These are phyloP conservation scores for Aureobasidium sp. DNA, from an alignment of 2,329 filamentous ascomycete species.

Conservation along the genomic window DNA sequence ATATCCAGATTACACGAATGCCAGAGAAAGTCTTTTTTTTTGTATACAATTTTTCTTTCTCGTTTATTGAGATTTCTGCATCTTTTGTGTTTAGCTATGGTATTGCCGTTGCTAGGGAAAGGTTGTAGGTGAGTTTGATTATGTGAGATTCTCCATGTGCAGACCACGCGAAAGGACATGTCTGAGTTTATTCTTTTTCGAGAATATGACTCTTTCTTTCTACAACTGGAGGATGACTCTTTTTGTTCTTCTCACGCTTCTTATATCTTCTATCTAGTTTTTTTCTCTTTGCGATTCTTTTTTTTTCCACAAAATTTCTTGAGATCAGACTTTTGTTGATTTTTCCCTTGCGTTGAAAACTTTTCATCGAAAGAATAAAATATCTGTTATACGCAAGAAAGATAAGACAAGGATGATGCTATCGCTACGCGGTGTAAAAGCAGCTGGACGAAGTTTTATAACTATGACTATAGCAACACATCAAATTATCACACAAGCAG, in stretches of 20 bases:
- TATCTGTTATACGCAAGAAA: no score
- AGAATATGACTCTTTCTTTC: background rate
- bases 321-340: background rate
- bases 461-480: no score
- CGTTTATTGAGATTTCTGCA: background rate
- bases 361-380: no score
- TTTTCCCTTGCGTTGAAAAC: no score
- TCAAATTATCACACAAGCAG: no score
- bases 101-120: background rate
- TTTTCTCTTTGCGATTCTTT: background rate
- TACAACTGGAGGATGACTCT: background rate
- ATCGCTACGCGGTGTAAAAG: no score
- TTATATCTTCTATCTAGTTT: background rate
- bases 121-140: background rate
- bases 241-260: background rate
- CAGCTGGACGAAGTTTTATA: background rate
- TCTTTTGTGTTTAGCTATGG: background rate
- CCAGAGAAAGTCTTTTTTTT: background rate
- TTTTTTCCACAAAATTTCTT: background rate
- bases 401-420: no score
- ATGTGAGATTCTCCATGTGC: background rate
- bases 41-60: background rate
- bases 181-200: background rate
- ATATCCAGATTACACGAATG: background rate
- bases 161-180: background rate